Conservation (phyloP, 805 yeast species). For the Cyberlindnera nakhonratchasimensis region DNA sequence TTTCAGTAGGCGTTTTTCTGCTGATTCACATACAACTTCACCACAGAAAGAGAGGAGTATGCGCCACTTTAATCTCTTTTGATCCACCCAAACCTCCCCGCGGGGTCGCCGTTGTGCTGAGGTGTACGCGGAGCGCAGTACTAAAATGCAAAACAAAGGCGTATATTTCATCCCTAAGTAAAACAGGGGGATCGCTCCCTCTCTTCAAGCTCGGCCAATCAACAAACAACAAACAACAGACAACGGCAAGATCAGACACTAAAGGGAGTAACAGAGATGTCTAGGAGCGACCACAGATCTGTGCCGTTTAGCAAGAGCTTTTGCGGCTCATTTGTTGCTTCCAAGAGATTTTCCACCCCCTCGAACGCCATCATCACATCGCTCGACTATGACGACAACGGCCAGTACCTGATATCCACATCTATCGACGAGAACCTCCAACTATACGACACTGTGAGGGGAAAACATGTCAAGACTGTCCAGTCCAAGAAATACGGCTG, state of each 20-base stretch:
- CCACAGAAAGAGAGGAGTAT: too few relatives aligned
- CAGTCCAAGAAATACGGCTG: constrained; percentile 91
- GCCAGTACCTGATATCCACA: constrained; percentile 69
- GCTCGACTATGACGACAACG: constrained; percentile 79
- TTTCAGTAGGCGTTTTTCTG: not conserved
- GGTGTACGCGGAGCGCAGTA: not conserved
- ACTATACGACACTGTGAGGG: constrained; percentile 70
- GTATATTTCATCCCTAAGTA: constrained; percentile 1
- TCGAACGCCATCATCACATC: constrained; percentile 52
- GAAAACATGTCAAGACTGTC: constrained; percentile 63
- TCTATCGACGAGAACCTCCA: constrained; percentile 83
- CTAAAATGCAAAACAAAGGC: not conserved
- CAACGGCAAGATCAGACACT: not conserved
- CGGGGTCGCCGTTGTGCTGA: not conserved
- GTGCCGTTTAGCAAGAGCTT: constrained; percentile 4
- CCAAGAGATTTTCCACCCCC: constrained; percentile 50
- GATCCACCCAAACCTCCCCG: not conserved
- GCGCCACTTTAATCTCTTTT: too few relatives aligned
- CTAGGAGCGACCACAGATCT: not conserved
- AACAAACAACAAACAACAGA: not conserved
- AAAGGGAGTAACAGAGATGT: not conserved
- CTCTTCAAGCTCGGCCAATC: not conserved
- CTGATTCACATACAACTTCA: too few relatives aligned
- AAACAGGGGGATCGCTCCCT: not conserved
- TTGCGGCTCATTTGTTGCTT: constrained; percentile 32